Evolutionary conservation across 805 yeast species (phyloP).

Genomic region (Hanseniaspora occidentalis): DNA sequence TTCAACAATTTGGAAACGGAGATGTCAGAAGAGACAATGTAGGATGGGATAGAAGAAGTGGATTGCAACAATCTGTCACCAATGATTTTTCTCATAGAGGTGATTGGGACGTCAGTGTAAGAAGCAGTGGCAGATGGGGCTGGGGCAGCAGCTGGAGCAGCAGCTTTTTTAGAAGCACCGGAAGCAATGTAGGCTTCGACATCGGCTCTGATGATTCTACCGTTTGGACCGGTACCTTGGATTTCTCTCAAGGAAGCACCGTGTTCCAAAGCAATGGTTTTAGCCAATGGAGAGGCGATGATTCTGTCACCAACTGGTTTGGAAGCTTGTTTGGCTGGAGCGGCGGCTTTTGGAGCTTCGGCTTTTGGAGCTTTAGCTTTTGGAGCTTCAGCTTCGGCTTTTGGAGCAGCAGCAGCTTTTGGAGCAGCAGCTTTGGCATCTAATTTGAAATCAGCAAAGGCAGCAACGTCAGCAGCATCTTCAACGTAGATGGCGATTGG

Average conservation of each 20-base stretch:
- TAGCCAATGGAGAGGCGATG: slow-evolving; percentile 91
- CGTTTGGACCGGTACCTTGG: slow-evolving; percentile 89
- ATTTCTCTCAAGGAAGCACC: slow-evolving; percentile 79
- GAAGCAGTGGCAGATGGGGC: slow-evolving; percentile 40
- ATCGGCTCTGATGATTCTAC: slow-evolving; percentile 86
- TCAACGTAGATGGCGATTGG: slow-evolving; percentile 97
- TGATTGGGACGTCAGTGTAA: slow-evolving; percentile 73
- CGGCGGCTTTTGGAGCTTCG: slow-evolving; percentile 10
- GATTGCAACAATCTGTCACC: slow-evolving; percentile 81
- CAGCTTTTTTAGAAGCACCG: slow-evolving; percentile 29
- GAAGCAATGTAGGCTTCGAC: slow-evolving; percentile 56
- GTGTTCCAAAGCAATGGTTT: slow-evolving; percentile 80
- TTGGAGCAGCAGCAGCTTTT: slow-evolving; percentile 30
- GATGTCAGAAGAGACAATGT: slow-evolving; percentile 77
- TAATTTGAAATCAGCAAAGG: slow-evolving; percentile 76
- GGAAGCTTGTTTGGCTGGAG: slow-evolving; percentile 24
- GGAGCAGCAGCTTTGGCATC: slow-evolving; percentile 57
- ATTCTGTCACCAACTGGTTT: slow-evolving; percentile 49
- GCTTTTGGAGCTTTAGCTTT: slow-evolving; percentile 21
- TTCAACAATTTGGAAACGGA: slow-evolving; percentile 84
- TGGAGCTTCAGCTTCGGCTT: slow-evolving; percentile 15
- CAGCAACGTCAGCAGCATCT: slow-evolving; percentile 69
- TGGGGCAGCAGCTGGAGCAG: slow-evolving; percentile 34
- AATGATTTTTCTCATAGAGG: slow-evolving; percentile 88
- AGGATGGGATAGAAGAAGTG: slow-evolving; percentile 79